Evolutionary conservation across 179 eudicot species (phyloP).

Genomic region (Silene noctiflora): DNA sequence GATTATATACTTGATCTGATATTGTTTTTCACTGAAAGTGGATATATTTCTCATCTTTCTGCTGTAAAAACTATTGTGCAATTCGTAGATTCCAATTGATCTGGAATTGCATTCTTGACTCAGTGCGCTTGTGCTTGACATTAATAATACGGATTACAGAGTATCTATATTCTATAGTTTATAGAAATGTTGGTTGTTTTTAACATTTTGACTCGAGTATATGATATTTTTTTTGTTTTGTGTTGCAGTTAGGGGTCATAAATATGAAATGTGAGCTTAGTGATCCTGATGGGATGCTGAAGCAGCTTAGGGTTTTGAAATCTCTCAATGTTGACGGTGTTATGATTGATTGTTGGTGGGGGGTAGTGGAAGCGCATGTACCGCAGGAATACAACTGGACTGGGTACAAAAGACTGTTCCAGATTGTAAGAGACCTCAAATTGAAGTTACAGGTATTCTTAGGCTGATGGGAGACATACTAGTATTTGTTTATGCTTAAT

Average conservation of each 20-base stretch:
- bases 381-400: constrained; percentile 91
- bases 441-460: constrained; percentile 69
- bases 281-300: constrained; percentile 70
- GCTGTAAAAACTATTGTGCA: not conserved
- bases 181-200: constrained; percentile 13
- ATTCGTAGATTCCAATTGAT: not conserved
- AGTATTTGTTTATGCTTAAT: constrained; percentile 1
- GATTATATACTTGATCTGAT: not conserved
- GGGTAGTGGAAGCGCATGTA: constrained; percentile 90
- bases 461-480: constrained; percentile 6
- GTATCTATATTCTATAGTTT: not conserved
- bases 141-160: not conserved
- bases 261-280: constrained; percentile 90
- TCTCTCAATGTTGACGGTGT: constrained; percentile 76
- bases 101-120: not conserved
- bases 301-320: constrained; percentile 72
- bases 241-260: constrained; percentile 75
- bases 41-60: not conserved
- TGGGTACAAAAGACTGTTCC: constrained; percentile 84
- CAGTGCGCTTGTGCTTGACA: not conserved
- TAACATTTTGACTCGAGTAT: not conserved
- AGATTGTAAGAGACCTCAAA: constrained; percentile 74
- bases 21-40: not conserved
- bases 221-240: not conserved
- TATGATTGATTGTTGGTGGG: constrained; percentile 97